These are phyloP conservation scores for Penicillium hesseltinei DNA, from an alignment of 2,329 filamentous ascomycete genomes.

Conservation along the genomic window DNA sequence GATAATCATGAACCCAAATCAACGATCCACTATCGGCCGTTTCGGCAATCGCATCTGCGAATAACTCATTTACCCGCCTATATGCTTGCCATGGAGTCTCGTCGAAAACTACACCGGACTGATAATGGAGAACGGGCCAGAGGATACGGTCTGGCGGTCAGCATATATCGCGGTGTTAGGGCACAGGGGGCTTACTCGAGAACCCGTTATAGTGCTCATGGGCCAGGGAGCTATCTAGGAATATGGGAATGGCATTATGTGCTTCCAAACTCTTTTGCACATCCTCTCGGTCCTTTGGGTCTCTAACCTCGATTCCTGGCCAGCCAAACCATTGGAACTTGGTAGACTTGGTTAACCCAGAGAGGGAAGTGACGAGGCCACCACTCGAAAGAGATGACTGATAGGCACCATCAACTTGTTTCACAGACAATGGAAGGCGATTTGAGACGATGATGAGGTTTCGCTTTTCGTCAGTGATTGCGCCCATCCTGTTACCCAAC, in stretches of 20 bases:
- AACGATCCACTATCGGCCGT: constrained; percentile 82
- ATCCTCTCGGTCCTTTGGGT: constrained; percentile 63
- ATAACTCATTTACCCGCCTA: constrained; percentile 81
- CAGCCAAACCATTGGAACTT: constrained; percentile 96
- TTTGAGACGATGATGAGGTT: constrained; percentile 76
- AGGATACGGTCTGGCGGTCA: constrained; percentile 73
- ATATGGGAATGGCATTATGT: constrained; percentile 80
- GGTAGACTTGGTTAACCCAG: constrained; percentile 81
- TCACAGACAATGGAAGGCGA: constrained; percentile 87
- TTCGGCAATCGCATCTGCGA: constrained; percentile 77
- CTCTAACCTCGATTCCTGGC: constrained; percentile 84
- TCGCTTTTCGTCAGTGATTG: constrained; percentile 19
- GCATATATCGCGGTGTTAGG: neutral
- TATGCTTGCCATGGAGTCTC: constrained; percentile 69
- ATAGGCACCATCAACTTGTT: constrained; percentile 77
- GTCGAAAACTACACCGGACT: constrained; percentile 11
- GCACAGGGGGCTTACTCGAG: constrained; percentile 64
- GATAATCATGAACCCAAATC: constrained; percentile 96
- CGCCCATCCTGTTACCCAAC: constrained; percentile 4
- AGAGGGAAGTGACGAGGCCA: constrained; percentile 84
- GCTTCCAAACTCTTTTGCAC: constrained; percentile 72
- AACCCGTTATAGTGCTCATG: constrained; percentile 96
- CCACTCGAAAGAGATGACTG: constrained; percentile 87
- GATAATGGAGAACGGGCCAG: constrained; percentile 69
- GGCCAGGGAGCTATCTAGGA: constrained; percentile 81